Evolutionary conservation across 805 yeast genomes (phyloP), one percentile per base, ranked within the genome.

Genomic region (Scheffersomyces lignosus): DNA sequence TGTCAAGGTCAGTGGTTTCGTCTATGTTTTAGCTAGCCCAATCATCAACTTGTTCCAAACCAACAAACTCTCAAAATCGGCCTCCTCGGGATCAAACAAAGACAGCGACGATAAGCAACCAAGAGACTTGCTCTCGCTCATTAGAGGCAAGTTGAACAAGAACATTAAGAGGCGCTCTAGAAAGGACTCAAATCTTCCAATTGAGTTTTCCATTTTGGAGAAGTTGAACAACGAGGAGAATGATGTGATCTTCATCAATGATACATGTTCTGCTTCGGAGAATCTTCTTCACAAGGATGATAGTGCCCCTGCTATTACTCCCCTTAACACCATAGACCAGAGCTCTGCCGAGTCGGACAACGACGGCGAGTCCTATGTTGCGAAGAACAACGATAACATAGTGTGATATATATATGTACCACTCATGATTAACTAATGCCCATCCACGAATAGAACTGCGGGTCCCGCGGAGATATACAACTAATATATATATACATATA

Each of bases 131-230:
- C 34, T 36, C 34, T 27, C 26, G 7, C 13, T 34, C 15, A 32
- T 40, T 23, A 33, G 40, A 18, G 31, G 41, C n/a, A 45, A 37
- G 23, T 40, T 43, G 33, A 48, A 44, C 30, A 42, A 34, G 20
- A 44, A 33, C 31, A 40, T 48, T 27, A 67, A 61, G 48, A 60
- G 58, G 43, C 56, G 77, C 51, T 58, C 65, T 39, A 73, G 82
- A 60, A 77, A 77, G 56, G 82, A 77, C 51, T 73, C 80, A 13
- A 77, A 77, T 49, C 55, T 77, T 37, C 78, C 79, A 1, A 57
- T 55, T 13, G 62, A 62, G 15, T 50, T 71, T 34, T 62, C 67
- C 38, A 44, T 57, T 17, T 27, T 36, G 5, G 39, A 36, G 26
- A 36, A 36, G 13, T 5, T 36, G 7, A 18, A 36, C 18, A 15